Conservation (phyloP, 2,329 filamentous ascomycete genomes). For the Sporothrix brunneoviolacea region DNA sequence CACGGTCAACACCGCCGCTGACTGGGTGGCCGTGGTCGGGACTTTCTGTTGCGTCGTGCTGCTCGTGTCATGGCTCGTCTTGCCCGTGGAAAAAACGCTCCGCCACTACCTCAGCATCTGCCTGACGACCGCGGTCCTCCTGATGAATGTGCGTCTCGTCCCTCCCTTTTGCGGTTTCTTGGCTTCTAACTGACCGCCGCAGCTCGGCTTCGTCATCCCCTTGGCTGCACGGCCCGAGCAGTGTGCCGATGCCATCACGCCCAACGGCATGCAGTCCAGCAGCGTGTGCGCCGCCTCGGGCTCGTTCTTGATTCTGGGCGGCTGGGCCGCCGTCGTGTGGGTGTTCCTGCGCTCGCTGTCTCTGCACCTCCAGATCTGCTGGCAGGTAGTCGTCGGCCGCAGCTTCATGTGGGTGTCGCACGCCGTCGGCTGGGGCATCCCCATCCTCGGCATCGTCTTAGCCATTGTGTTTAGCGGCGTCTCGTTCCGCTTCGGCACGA, state of each 20-base stretch:
- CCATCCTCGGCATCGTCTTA: constrained; percentile 65
- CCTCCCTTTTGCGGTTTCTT: background rate
- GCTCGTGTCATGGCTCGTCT: constrained; percentile 67
- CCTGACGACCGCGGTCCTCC: constrained; percentile 64
- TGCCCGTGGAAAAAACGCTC: constrained; percentile 84
- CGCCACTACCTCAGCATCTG: constrained; percentile 91
- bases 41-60: constrained; percentile 68
- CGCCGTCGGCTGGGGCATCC: constrained; percentile 75
- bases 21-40: constrained; percentile 74
- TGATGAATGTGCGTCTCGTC: constrained; percentile 68
- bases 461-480: constrained; percentile 82
- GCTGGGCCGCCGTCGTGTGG: constrained; percentile 81
- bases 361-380: constrained; percentile 95
- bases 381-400: constrained; percentile 83
- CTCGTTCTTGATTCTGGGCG: constrained; percentile 76
- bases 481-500: constrained; percentile 84
- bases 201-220: constrained; percentile 88
- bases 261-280: constrained; percentile 81
- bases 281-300: constrained; percentile 83
- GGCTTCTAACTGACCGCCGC: constrained; percentile 1
- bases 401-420: constrained; percentile 86
- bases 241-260: constrained; percentile 86
- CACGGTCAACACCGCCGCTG: constrained; percentile 58
- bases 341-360: constrained; percentile 84
- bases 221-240: constrained; percentile 70